Evolutionary conservation across 1,284 basidiomycete species (phyloP).

Genomic region (Amylostereum areolatum): DNA sequence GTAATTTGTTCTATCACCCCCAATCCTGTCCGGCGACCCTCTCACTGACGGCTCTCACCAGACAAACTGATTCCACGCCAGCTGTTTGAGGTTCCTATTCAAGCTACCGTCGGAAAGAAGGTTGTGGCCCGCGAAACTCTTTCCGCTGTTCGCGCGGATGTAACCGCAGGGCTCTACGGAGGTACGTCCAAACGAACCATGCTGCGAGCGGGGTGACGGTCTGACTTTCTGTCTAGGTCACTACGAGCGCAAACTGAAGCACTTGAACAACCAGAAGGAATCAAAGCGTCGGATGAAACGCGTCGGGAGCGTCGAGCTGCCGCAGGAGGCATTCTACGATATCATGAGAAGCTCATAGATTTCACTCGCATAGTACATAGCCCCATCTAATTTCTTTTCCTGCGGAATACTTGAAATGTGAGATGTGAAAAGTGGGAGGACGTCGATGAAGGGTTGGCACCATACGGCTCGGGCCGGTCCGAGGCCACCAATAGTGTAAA

Average conservation of each 20-base stretch:
- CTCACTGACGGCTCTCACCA: constrained; percentile 22
- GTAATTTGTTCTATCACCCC: constrained; percentile 19
- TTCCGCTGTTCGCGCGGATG: constrained; percentile 87
- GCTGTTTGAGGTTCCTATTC: constrained; percentile 91
- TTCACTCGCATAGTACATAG: too few species aligned
- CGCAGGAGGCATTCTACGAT: constrained; percentile 88
- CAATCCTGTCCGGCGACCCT: background rate
- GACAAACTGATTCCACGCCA: constrained; percentile 90
- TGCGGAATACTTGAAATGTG: background rate
- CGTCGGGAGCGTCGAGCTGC: constrained; percentile 82
- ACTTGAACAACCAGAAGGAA: constrained; percentile 89
- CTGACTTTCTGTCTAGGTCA: constrained; percentile 44
- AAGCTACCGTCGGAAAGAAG: constrained; percentile 81
- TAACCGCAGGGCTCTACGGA: constrained; percentile 92
- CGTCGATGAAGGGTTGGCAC: background rate
- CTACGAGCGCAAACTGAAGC: constrained; percentile 89
- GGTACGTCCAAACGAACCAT: constrained; percentile 36
- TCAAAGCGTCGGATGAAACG: constrained; percentile 84
- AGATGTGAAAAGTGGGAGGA: background rate
- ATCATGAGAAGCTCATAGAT: constrained; percentile 43
- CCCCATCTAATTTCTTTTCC: background rate
- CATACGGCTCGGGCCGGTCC: background rate
- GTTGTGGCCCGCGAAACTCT: constrained; percentile 88
- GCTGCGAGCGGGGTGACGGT: background rate
- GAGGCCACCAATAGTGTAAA: too few species aligned